Percentiles rank a stretch among this genome's conserved stretches.
These are phyloP conservation scores for Pythium coloratum DNA, from an alignment of 352 stramenopile species.

Conservation along the genomic window DNA sequence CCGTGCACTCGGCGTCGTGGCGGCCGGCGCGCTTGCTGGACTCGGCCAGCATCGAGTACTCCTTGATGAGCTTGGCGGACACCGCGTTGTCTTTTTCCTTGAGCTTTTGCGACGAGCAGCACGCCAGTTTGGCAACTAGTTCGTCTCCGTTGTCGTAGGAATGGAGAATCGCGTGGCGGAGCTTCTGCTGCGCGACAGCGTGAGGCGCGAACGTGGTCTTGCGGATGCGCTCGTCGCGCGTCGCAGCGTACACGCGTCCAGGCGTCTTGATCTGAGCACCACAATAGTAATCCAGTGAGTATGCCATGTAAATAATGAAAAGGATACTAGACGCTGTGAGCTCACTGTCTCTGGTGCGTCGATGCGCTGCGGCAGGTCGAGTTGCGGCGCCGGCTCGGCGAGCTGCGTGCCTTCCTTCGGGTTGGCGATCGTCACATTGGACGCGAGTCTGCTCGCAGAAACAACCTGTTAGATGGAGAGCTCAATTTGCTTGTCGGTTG, in stretches of 20 bases:
- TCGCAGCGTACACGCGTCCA: slow-evolving; percentile 40
- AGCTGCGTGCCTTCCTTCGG: slow-evolving; percentile 71
- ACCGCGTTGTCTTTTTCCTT: slow-evolving; percentile 62
- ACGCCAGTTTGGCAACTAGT: slow-evolving; percentile 46
- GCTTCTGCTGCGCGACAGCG: slow-evolving; percentile 49
- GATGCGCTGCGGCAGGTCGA: slow-evolving; percentile 79
- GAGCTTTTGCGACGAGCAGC: slow-evolving; percentile 62
- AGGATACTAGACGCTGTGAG: background rate
- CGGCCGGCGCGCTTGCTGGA: slow-evolving; percentile 84
- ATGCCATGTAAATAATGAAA: background rate
- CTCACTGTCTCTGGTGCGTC: slow-evolving; percentile 63
- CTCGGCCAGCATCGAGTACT: slow-evolving; percentile 77
- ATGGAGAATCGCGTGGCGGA: slow-evolving; percentile 43
- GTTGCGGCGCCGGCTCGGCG: slow-evolving; percentile 67
- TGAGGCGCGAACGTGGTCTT: slow-evolving; percentile 75
- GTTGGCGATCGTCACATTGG: slow-evolving; percentile 60
- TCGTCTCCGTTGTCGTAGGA: slow-evolving; percentile 53
- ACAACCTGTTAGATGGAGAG: background rate
- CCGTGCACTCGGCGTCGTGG: slow-evolving; percentile 80
- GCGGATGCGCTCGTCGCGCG: slow-evolving; percentile 67
- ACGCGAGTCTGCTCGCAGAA: slow-evolving; percentile 34
- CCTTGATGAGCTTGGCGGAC: slow-evolving; percentile 76
- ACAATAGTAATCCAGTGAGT: background rate
- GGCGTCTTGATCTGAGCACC: slow-evolving; percentile 72
- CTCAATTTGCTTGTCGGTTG: background rate